Conservation (phyloP, 2,329 filamentous ascomycete species). For the Zarea fungicola region DNA sequence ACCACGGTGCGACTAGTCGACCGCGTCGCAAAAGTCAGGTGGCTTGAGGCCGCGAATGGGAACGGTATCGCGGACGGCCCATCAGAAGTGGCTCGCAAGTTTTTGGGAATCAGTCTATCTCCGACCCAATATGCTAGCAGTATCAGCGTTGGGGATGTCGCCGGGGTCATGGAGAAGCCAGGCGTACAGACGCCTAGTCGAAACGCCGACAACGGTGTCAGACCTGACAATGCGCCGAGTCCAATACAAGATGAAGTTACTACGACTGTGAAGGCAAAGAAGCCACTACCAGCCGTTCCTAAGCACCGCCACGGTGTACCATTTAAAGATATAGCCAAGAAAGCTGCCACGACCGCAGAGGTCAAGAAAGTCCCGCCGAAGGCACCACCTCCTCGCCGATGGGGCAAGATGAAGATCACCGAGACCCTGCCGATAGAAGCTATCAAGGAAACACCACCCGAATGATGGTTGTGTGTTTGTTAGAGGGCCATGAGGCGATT, state of each 20-base stretch:
- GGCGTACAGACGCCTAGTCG: constrained; percentile 76
- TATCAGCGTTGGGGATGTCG: constrained; percentile 72
- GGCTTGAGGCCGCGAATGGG: constrained; percentile 49
- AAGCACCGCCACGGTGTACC: constrained; percentile 51
- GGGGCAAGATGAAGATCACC: constrained; percentile 35
- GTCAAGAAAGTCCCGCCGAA: constrained; percentile 40
- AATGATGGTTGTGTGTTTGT: constrained; percentile 7
- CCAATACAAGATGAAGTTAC: constrained; percentile 19
- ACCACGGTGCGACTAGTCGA: constrained; percentile 73
- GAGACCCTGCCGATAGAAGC: constrained; percentile 27
- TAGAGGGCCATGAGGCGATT: not conserved
- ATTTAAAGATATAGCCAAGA: constrained; percentile 29
- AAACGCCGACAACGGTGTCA: constrained; percentile 30
- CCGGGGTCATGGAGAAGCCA: constrained; percentile 74
- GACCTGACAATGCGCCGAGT: constrained; percentile 20
- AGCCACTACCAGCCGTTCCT: constrained; percentile 49
- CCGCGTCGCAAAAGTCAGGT: constrained; percentile 67
- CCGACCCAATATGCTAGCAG: constrained; percentile 62
- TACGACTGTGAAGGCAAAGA: constrained; percentile 34
- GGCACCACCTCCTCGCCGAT: constrained; percentile 41
- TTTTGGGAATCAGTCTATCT: constrained; percentile 67
- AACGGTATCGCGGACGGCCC: constrained; percentile 30
- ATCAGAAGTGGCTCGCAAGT: constrained; percentile 49
- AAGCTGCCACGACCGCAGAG: constrained; percentile 23
- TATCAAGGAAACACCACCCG: constrained; percentile 19